Evolutionary conservation across 805 yeast genomes (phyloP).

Genomic region (Priceomyces fermenticarens): DNA sequence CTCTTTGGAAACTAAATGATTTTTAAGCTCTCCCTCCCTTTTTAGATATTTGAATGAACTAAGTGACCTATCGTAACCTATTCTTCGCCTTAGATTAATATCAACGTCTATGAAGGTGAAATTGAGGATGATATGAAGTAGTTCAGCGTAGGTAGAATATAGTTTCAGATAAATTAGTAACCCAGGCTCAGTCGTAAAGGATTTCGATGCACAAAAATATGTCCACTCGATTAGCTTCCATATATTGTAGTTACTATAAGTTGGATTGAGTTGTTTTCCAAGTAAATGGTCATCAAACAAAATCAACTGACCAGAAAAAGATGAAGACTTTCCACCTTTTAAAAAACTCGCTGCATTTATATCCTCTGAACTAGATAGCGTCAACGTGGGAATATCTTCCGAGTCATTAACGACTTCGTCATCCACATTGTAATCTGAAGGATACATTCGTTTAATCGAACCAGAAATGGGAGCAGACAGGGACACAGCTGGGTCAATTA

Average conservation of each 20-base stretch:
- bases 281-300: conserved; percentile 33
- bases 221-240: conserved; percentile 36
- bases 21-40: background rate
- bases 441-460: too few relatives aligned
- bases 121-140: too few relatives aligned
- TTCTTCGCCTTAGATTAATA: conserved; percentile 5
- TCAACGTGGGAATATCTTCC: conserved; percentile 7
- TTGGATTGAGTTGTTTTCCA: conserved; percentile 20
- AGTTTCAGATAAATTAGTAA: conserved; percentile 11
- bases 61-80: background rate
- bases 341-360: background rate
- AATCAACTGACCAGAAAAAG: conserved; percentile 7
- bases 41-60: background rate
- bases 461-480: too few relatives aligned
- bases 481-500: background rate
- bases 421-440: too few relatives aligned
- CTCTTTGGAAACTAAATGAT: background rate
- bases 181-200: conserved; percentile 16
- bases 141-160: too few relatives aligned
- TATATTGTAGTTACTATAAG: conserved; percentile 16
- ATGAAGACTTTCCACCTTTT: too few relatives aligned
- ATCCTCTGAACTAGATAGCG: background rate
- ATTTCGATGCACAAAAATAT: conserved; percentile 31
- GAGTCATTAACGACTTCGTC: conserved; percentile 12
- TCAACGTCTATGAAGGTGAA: conserved; percentile 3